Conservation (phyloP, 164 flowering plant genomes). For the Hamamelis virginiana region DNA sequence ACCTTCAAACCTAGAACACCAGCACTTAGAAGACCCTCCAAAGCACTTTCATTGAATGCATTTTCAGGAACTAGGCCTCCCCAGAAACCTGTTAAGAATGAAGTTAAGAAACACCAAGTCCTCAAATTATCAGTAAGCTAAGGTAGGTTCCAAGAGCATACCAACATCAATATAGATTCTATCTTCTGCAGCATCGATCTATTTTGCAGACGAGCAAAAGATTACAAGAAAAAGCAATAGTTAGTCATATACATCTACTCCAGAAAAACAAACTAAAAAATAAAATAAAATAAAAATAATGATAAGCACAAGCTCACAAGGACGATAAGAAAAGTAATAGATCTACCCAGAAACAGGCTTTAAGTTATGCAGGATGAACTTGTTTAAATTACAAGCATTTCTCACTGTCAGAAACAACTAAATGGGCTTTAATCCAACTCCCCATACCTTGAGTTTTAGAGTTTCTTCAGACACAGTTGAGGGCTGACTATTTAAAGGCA, state of each 20-base stretch:
- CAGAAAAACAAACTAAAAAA: background rate
- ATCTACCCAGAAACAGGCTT: no score
- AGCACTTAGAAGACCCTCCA: conserved; percentile 72
- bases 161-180: conserved; percentile 87
- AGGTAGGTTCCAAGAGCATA: conserved; percentile 33
- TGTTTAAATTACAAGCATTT: background rate
- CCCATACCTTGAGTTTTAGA: conserved; percentile 75
- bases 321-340: no score
- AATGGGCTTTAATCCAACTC: background rate
- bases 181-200: conserved; percentile 74
- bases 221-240: background rate
- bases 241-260: conserved; percentile 1
- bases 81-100: conserved; percentile 76
- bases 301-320: background rate
- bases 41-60: conserved; percentile 71
- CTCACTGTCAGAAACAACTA: no score
- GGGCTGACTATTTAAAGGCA: conserved; percentile 89
- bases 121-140: background rate
- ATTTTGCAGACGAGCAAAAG: conserved; percentile 7
- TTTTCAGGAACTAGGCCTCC: conserved; percentile 99
- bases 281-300: background rate
- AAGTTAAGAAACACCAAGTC: background rate
- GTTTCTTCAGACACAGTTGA: conserved; percentile 84
- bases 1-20: conserved; percentile 99
- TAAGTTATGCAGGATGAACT: background rate